Conservation (phyloP, 768 basidiomycete species). For the Boletus eberwhitei region DNA sequence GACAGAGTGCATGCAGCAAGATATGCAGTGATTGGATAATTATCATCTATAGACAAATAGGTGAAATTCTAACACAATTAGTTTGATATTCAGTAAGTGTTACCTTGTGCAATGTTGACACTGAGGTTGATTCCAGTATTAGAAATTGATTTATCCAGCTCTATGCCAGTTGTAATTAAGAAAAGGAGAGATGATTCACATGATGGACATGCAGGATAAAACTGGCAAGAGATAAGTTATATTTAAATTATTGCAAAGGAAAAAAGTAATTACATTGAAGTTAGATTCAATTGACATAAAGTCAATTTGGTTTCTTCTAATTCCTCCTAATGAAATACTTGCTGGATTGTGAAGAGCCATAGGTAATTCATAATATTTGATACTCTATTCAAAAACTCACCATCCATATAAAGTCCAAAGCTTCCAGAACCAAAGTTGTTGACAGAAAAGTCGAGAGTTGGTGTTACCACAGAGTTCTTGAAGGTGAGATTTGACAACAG, state of each 20-base stretch:
- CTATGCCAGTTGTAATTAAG: slow-evolving; percentile 7
- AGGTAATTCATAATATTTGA: neutral
- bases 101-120: neutral
- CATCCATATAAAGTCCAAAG: neutral
- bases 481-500: slow-evolving; percentile 9
- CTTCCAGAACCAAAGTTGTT: neutral
- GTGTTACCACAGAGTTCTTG: too few species aligned
- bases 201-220: neutral
- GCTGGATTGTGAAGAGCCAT: neutral
- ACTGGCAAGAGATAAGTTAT: neutral
- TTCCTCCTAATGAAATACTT: fast-evolving
- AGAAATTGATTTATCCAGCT: neutral
- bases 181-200: slow-evolving; percentile 2
- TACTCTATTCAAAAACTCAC: neutral
- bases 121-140: neutral
- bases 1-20: slow-evolving; percentile 8
- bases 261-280: neutral
- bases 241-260: neutral
- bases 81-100: neutral
- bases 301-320: neutral
- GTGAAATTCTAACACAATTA: too few species aligned
- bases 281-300: neutral
- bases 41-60: neutral
- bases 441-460: neutral
- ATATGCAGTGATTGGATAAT: neutral